phyloP scores from a whole-genome alignment of 2,329 filamentous ascomycete species.

The Ophiocordyceps polyrhachis-furcata region DNA sequence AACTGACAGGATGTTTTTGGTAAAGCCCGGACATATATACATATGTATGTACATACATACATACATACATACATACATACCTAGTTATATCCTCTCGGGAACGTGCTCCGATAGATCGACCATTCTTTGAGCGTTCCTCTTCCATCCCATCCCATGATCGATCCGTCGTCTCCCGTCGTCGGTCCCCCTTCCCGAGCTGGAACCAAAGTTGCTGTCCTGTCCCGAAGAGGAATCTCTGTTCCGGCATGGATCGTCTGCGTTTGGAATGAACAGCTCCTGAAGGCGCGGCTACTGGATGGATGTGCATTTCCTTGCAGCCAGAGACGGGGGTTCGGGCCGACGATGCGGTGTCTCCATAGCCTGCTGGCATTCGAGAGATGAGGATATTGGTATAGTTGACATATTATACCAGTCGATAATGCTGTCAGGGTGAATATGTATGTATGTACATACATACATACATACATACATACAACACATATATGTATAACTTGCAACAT shows the following conservation, averaged over 20 bases:
- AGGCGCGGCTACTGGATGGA: background rate
- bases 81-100: no score
- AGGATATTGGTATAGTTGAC: no score
- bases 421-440: no score
- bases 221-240: background rate
- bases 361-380: no score
- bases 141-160: background rate
- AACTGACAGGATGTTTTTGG: background rate
- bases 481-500: no score
- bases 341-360: background rate
- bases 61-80: no score
- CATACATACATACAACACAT: no score
- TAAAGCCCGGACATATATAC: no score
- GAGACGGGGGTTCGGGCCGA: background rate
- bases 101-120: background rate
- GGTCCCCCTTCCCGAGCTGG: background rate
- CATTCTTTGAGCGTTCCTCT: background rate
- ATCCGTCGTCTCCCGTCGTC: background rate
- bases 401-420: no score
- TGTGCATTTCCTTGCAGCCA: background rate
- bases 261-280: background rate
- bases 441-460: no score
- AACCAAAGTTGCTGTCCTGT: background rate
- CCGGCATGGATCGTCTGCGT: background rate
- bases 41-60: no score